Conservation (phyloP, 2,329 filamentous ascomycete genomes). For the Alternaria ethzedia region DNA sequence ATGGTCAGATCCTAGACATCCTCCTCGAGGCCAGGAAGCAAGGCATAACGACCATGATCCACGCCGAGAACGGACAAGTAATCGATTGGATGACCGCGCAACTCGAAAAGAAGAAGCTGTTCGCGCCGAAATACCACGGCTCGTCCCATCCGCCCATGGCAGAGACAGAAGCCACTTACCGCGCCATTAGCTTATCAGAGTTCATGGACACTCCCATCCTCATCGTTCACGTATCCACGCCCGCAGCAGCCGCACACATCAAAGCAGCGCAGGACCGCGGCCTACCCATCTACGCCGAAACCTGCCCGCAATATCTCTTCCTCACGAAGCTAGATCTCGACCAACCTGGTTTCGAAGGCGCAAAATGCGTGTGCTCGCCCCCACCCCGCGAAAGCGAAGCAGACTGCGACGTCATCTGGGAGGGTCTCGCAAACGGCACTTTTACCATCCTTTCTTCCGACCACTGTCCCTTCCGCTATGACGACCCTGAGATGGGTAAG, state of each 20-base stretch:
- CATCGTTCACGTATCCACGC: slow-evolving; percentile 61
- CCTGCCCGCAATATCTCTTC: slow-evolving; percentile 64
- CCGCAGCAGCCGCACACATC: slow-evolving; percentile 55
- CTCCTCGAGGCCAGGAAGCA: slow-evolving; percentile 50
- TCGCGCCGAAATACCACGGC: slow-evolving; percentile 60
- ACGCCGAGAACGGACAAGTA: slow-evolving; percentile 62
- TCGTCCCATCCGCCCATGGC: slow-evolving; percentile 58
- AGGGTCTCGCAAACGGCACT: slow-evolving; percentile 58
- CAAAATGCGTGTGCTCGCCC: slow-evolving; percentile 63
- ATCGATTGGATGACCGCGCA: slow-evolving; percentile 62
- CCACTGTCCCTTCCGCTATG: slow-evolving; percentile 59
- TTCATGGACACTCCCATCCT: slow-evolving; percentile 61
- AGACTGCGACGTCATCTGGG: slow-evolving; percentile 61
- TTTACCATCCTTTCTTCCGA: slow-evolving; percentile 60
- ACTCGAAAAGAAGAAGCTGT: slow-evolving; percentile 56
- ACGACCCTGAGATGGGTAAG: slow-evolving; percentile 50
- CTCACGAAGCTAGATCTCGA: slow-evolving; percentile 60
- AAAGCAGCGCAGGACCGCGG: slow-evolving; percentile 57
- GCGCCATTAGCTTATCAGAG: slow-evolving; percentile 58
- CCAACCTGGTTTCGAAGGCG: slow-evolving; percentile 60
- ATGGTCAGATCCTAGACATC: slow-evolving; percentile 49
- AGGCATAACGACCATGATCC: slow-evolving; percentile 62
- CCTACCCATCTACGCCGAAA: slow-evolving; percentile 61
- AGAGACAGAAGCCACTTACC: slow-evolving; percentile 61
- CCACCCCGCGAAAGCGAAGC: slow-evolving; percentile 56